A percentile compares a stretch with the other conserved stretches of the same genome.
Evolutionary conservation across 108 stramenopile species (phyloP).

Genomic region (Cyclotella sp.): DNA sequence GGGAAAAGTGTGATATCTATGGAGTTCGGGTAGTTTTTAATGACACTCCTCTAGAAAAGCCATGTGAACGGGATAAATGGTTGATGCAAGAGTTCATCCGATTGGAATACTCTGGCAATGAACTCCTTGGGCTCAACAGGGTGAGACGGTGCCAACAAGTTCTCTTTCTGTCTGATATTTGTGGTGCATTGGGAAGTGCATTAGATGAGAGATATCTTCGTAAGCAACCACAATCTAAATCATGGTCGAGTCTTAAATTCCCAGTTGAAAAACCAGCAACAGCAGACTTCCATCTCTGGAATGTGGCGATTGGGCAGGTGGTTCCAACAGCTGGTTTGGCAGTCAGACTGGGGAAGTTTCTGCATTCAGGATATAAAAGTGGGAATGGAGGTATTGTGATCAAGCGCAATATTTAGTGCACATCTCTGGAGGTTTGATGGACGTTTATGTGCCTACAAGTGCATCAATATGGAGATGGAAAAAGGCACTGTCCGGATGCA

Average conservation of each 20-base stretch:
- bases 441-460: background rate
- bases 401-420: background rate
- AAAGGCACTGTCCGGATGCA: background rate
- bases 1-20: slow-evolving; percentile 11
- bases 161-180: slow-evolving; percentile 7
- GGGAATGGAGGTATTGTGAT: background rate
- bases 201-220: slow-evolving; percentile 7
- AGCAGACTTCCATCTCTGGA: background rate
- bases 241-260: background rate
- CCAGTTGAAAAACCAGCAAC: background rate
- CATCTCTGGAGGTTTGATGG: background rate
- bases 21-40: background rate
- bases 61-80: slow-evolving; percentile 18
- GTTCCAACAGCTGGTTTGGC: background rate
- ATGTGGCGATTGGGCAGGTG: background rate
- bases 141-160: slow-evolving; percentile 1
- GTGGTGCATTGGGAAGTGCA: background rate
- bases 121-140: background rate
- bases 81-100: background rate
- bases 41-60: slow-evolving; percentile 5
- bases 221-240: background rate
- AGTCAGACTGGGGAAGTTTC: background rate
- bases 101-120: background rate
- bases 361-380: background rate
- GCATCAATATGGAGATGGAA: background rate